A percentile compares a stretch with the other conserved stretches of the same genome.
These are phyloP conservation scores for Martensiomyces pterosporus DNA, from an alignment of 192 early-diverging fungal species.

Conservation along the genomic window DNA sequence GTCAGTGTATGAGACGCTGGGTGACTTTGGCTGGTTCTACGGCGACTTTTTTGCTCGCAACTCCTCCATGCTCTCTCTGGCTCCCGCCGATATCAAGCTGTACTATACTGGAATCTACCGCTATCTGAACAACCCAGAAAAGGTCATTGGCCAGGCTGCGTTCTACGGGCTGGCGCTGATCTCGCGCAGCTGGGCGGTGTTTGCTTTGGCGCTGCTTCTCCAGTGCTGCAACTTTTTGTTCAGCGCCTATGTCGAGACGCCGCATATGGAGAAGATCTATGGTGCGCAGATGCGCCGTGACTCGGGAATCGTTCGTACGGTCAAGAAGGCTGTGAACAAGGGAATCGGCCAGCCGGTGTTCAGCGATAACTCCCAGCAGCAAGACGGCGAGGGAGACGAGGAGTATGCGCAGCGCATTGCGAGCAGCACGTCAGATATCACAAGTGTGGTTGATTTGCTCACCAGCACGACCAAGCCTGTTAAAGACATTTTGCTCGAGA, in stretches of 20 bases:
- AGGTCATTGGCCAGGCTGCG: constrained; percentile 89
- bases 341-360: constrained; percentile 45
- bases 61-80: constrained; percentile 52
- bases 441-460: constrained; percentile 29
- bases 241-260: constrained; percentile 81
- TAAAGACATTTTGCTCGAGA: constrained; percentile 57
- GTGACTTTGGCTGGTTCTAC: constrained; percentile 98
- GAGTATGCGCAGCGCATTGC: not conserved
- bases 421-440: constrained; percentile 5
- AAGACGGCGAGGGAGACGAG: not conserved
- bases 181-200: constrained; percentile 75
- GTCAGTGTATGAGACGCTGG: constrained; percentile 88
- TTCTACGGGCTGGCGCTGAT: constrained; percentile 92
- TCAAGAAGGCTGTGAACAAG: constrained; percentile 52
- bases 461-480: constrained; percentile 65
- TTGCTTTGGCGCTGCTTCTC: constrained; percentile 76
- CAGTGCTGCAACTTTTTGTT: constrained; percentile 84
- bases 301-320: constrained; percentile 64
- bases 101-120: constrained; percentile 92
- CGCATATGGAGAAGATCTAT: constrained; percentile 88
- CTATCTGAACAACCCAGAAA: constrained; percentile 92
- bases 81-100: constrained; percentile 49
- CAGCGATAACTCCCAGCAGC: constrained; percentile 9
- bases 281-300: constrained; percentile 79
- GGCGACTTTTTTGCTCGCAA: constrained; percentile 94